Evolutionary conservation across 2,329 filamentous ascomycete genomes (phyloP).

Genomic region (Dothistroma pini): DNA sequence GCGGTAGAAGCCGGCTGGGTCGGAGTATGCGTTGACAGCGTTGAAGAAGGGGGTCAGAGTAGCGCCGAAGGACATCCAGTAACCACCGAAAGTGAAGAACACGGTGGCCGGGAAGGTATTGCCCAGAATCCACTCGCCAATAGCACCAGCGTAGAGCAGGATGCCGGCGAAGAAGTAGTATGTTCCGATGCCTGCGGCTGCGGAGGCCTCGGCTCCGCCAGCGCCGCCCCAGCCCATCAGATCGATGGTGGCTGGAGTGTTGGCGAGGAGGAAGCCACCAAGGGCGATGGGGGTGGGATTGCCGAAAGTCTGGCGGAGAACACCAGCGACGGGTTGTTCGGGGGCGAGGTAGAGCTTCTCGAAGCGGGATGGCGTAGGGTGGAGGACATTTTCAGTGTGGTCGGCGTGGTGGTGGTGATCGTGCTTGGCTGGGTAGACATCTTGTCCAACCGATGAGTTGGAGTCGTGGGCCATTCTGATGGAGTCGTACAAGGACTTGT

Average conservation of each 20-base stretch:
- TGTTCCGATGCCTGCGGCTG: conserved; percentile 12
- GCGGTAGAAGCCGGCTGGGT: conserved; percentile 11
- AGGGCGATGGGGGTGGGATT: conserved; percentile 21
- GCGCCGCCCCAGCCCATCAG: conserved; percentile 23
- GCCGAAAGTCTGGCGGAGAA: conserved; percentile 12
- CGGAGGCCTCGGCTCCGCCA: conserved; percentile 17
- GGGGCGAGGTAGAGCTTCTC: conserved; percentile 8
- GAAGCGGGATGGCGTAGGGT: background rate
- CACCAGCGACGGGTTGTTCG: conserved; percentile 1
- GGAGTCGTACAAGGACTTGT: too few relatives aligned
- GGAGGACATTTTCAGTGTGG: background rate
- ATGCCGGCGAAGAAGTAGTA: conserved; percentile 11
- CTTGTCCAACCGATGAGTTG: background rate
- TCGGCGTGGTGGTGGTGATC: background rate
- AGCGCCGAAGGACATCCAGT: conserved; percentile 46
- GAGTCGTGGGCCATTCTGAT: background rate
- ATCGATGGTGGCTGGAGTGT: conserved; percentile 18
- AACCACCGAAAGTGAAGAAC: conserved; percentile 52
- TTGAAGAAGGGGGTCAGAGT: conserved; percentile 6
- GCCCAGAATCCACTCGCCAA: conserved; percentile 44
- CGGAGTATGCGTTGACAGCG: conserved; percentile 3
- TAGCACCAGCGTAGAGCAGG: background rate
- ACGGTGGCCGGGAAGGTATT: conserved; percentile 55
- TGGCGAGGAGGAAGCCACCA: conserved; percentile 20
- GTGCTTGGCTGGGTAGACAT: background rate